phyloP scores from a whole-genome alignment of 176 grass and related monocot genomes.

The Oryza coarctata region DNA sequence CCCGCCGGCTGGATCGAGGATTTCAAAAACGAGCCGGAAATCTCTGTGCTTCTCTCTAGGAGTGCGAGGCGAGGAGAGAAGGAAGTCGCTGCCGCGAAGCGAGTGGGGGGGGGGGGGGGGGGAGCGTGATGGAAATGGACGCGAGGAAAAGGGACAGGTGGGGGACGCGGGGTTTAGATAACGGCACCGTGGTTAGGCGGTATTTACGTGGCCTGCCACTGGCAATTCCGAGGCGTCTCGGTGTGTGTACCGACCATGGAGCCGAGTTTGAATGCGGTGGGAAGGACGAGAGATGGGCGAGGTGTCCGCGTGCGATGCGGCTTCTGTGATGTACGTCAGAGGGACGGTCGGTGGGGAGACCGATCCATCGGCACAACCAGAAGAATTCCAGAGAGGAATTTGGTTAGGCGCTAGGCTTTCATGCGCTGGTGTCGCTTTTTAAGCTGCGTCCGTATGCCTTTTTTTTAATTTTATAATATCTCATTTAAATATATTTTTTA shows the following conservation, averaged over 20 bases:
- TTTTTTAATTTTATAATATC: too few relatives aligned
- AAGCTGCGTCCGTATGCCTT: too few relatives aligned
- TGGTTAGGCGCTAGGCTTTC: background rate
- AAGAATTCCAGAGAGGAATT: background rate
- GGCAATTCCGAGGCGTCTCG: background rate
- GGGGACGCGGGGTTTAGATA: slow-evolving; percentile 39
- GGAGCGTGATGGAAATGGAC: slow-evolving; percentile 32
- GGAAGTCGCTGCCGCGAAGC: background rate
- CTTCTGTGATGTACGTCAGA: too few relatives aligned
- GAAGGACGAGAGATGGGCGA: background rate
- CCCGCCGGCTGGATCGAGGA: slow-evolving; percentile 16
- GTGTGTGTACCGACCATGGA: slow-evolving; percentile 17
- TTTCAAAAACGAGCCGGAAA: slow-evolving; percentile 17
- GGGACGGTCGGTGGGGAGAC: slow-evolving; percentile 38
- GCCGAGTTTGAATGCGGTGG: slow-evolving; percentile 23
- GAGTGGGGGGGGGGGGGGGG: background rate
- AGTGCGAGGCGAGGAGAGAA: background rate
- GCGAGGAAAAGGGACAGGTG: slow-evolving; percentile 41
- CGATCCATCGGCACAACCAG: background rate
- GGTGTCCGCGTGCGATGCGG: too few relatives aligned
- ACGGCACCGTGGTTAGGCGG: slow-evolving; percentile 1
- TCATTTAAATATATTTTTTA: too few relatives aligned
- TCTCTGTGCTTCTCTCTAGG: background rate
- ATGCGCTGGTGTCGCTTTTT: background rate
- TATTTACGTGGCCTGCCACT: slow-evolving; percentile 62